These are phyloP conservation scores for Vigna angularis DNA, from an alignment of 306 rosid species.

Conservation along the genomic window DNA sequence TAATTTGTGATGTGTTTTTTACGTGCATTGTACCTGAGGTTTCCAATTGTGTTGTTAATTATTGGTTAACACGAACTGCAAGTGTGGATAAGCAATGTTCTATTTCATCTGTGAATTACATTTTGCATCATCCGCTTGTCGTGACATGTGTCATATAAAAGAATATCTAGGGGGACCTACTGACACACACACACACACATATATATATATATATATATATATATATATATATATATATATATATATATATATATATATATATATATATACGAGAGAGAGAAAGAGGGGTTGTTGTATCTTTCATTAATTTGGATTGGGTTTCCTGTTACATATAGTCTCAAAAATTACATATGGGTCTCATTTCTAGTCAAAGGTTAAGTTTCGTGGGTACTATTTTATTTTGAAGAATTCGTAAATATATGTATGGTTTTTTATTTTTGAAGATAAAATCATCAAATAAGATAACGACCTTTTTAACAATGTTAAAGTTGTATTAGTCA, in stretches of 20 bases:
- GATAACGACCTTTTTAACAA: no score
- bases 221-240: no score
- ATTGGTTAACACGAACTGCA: constrained; percentile 14
- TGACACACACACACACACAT: constrained; percentile 4
- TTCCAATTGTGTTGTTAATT: constrained; percentile 33
- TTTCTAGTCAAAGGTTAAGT: no score
- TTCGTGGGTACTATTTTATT: no score
- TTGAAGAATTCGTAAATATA: no score
- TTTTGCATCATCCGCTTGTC: constrained; percentile 44
- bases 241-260: no score
- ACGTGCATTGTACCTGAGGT: constrained; percentile 35
- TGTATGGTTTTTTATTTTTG: no score
- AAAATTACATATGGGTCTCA: no score
- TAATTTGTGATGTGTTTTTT: constrained; percentile 8
- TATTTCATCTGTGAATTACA: constrained; percentile 45
- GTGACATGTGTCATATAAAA: constrained; percentile 20
- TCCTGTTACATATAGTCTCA: background rate
- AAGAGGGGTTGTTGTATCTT: background rate
- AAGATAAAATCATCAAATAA: no score
- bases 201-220: background rate
- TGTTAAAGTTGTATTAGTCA: no score
- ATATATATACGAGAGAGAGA: no score
- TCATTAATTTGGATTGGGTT: constrained; percentile 44
- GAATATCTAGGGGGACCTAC: constrained; percentile 42
- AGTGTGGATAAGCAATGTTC: constrained; percentile 25